These are phyloP conservation scores for Suillus subaureus DNA, from an alignment of 768 basidiomycete species.

Conservation along the genomic window DNA sequence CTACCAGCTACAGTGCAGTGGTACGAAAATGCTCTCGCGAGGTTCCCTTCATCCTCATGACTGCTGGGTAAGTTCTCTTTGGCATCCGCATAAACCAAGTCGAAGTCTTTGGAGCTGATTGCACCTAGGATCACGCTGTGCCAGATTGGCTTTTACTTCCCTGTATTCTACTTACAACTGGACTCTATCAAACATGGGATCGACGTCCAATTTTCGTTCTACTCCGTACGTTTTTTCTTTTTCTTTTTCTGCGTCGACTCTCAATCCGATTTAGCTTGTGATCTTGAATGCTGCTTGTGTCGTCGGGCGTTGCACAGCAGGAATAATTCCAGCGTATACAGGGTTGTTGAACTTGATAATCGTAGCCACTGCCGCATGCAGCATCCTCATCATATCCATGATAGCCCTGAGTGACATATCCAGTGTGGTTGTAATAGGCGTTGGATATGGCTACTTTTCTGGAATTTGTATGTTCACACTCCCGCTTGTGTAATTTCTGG, in stretches of 20 bases:
- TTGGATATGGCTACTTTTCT: slow-evolving; percentile 51
- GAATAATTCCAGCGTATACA: slow-evolving; percentile 37
- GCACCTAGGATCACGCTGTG: slow-evolving; percentile 22
- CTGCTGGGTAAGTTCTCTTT: slow-evolving; percentile 22
- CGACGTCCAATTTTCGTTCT: slow-evolving; percentile 50
- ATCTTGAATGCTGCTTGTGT: slow-evolving; percentile 55
- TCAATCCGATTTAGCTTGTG: slow-evolving; percentile 39
- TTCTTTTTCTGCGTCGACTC: not conserved
- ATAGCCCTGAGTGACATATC: slow-evolving; percentile 41
- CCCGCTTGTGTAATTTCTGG: not conserved
- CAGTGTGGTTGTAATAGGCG: slow-evolving; percentile 43
- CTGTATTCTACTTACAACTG: slow-evolving; percentile 61
- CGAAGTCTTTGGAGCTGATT: slow-evolving; percentile 6
- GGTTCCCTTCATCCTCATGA: slow-evolving; percentile 26
- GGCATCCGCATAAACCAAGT: not conserved
- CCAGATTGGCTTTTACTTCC: slow-evolving; percentile 45
- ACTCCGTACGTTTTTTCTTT: slow-evolving; percentile 44
- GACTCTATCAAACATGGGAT: slow-evolving; percentile 54
- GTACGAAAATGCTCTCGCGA: slow-evolving; percentile 26
- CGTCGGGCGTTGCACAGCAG: slow-evolving; percentile 49
- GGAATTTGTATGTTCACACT: slow-evolving; percentile 41
- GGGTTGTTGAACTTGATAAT: slow-evolving; percentile 50
- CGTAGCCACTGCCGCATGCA: slow-evolving; percentile 33
- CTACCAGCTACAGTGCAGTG: slow-evolving; percentile 21
- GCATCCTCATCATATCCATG: slow-evolving; percentile 46